Conservation (phyloP, 495 filamentous ascomycete genomes). For the Daldinia bambusicola region DNA sequence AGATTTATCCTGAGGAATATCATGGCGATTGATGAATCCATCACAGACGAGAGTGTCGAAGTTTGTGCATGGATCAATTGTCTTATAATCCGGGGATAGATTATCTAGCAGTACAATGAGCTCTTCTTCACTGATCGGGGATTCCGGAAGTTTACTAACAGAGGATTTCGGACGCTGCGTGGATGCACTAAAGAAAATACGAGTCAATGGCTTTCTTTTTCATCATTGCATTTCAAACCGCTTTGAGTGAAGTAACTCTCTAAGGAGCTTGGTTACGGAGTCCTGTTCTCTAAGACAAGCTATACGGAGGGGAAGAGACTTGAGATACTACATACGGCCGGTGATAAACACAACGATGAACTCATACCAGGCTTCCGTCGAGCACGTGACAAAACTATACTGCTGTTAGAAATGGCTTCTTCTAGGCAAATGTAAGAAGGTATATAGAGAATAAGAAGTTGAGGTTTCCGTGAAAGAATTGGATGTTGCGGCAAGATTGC, state of each 20-base stretch:
- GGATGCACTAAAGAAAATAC: conserved; percentile 59
- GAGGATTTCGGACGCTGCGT: conserved; percentile 74
- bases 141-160: conserved; percentile 48
- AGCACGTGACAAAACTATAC: conserved; percentile 44
- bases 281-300: not conserved
- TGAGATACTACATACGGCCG: conserved; percentile 21
- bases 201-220: not conserved
- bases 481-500: not conserved
- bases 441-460: conserved; percentile 3
- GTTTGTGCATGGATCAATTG: conserved; percentile 73
- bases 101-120: conserved; percentile 53
- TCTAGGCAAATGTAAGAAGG: conserved; percentile 16
- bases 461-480: conserved; percentile 11
- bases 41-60: conserved; percentile 75
- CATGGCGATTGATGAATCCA: conserved; percentile 71
- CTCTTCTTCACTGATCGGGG: not conserved
- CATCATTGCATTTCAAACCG: not conserved
- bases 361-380: conserved; percentile 40
- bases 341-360: conserved; percentile 42
- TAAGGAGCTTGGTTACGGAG: not conserved
- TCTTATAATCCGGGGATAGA: conserved; percentile 69
- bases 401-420: conserved; percentile 23
- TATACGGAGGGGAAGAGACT: not conserved
- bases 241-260: not conserved
- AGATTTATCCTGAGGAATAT: conserved; percentile 73